Evolutionary conservation across 208 protist genomes (phyloP).

Genomic region (Wallacemonas rigidus): DNA sequence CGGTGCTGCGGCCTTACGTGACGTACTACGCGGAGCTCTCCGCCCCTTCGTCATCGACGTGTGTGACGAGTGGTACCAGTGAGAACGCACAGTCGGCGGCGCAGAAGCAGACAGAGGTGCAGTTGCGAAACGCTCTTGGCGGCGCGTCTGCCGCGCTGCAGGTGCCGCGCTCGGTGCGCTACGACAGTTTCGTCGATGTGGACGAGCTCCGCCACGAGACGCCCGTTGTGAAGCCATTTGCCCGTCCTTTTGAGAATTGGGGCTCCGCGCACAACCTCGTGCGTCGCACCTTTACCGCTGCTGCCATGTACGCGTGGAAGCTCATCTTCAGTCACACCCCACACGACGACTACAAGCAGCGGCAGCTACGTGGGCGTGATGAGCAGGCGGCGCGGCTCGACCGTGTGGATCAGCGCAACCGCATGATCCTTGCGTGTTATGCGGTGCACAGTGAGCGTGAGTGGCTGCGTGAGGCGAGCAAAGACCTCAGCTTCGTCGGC

Average conservation of each 20-base stretch:
- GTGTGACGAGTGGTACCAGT: no score
- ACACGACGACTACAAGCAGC: slow-evolving; percentile 90
- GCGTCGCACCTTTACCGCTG: slow-evolving; percentile 69
- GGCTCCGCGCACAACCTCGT: slow-evolving; percentile 59
- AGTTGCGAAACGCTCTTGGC: no score
- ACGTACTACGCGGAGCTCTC: slow-evolving; percentile 17
- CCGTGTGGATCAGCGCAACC: slow-evolving; percentile 85
- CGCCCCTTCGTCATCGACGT: slow-evolving; percentile 9
- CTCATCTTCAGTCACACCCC: slow-evolving; percentile 91
- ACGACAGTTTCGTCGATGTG: slow-evolving; percentile 62
- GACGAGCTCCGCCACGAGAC: slow-evolving; percentile 54
- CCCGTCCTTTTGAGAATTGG: slow-evolving; percentile 84
- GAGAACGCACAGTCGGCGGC: no score
- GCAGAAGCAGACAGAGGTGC: no score
- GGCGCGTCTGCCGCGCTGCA: not conserved
- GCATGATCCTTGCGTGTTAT: slow-evolving; percentile 91
- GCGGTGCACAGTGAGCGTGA: slow-evolving; percentile 73
- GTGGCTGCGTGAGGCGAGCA: slow-evolving; percentile 86
- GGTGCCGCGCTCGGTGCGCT: slow-evolving; percentile 31
- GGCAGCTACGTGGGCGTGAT: slow-evolving; percentile 60
- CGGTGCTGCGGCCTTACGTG: slow-evolving; percentile 22
- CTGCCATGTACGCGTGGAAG: slow-evolving; percentile 89
- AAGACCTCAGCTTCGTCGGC: slow-evolving; percentile 79
- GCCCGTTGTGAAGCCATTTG: slow-evolving; percentile 57
- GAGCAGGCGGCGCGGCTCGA: slow-evolving; percentile 67